A percentile compares a stretch with the other conserved stretches of the same genome.
These are phyloP conservation scores for Parietaria judaica DNA, from an alignment of 306 rosid species.

Conservation along the genomic window DNA sequence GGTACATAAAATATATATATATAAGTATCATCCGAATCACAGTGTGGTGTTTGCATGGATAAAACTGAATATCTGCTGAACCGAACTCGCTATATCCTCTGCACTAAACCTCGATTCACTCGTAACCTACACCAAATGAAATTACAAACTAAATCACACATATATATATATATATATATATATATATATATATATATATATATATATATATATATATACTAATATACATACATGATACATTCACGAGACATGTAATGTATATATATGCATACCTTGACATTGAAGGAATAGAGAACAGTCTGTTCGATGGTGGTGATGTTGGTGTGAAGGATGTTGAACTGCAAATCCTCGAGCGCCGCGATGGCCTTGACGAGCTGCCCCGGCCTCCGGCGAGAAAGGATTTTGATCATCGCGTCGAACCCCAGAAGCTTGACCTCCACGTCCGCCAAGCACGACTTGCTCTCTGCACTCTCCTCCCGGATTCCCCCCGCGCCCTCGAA, in stretches of 20 bases:
- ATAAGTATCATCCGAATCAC: slow-evolving; percentile 12
- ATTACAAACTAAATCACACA: background rate
- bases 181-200: background rate
- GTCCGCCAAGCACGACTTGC: slow-evolving; percentile 85
- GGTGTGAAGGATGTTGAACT: slow-evolving; percentile 80
- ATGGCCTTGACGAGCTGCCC: slow-evolving; percentile 84
- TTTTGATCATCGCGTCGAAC: slow-evolving; percentile 85
- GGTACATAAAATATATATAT: background rate
- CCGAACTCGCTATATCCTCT: slow-evolving; percentile 81
- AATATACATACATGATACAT: background rate
- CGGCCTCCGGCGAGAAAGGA: slow-evolving; percentile 76
- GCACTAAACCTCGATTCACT: slow-evolving; percentile 80
- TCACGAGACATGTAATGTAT: background rate
- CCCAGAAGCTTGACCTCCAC: slow-evolving; percentile 91
- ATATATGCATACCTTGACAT: slow-evolving; percentile 60
- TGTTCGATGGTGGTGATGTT: slow-evolving; percentile 95
- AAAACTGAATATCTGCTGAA: slow-evolving; percentile 83
- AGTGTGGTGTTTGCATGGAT: slow-evolving; percentile 66
- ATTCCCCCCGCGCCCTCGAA: slow-evolving; percentile 44
- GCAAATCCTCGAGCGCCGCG: slow-evolving; percentile 95
- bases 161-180: background rate
- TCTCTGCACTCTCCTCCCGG: slow-evolving; percentile 75
- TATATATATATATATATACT: background rate
- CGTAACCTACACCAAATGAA: slow-evolving; percentile 41
- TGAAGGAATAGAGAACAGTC: slow-evolving; percentile 90